Conservation (phyloP, 306 rosid species). For the Canavalia ensiformis region DNA sequence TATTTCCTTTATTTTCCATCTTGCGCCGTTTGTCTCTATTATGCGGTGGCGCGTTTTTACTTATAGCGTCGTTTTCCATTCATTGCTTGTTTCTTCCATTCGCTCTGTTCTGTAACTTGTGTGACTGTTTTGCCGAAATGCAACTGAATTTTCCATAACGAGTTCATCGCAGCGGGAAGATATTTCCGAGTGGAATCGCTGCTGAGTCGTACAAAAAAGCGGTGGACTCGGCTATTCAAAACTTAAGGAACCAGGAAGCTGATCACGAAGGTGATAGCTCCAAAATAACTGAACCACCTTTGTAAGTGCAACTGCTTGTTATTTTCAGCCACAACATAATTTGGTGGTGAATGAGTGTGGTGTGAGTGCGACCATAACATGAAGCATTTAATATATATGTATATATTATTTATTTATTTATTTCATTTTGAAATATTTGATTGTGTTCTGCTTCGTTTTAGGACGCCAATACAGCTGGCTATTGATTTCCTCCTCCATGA, state of each 20-base stretch:
- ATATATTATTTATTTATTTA: not conserved
- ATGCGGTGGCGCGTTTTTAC: not conserved
- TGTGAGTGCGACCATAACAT: not conserved
- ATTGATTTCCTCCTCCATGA: constrained; percentile 92
- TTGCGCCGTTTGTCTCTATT: not conserved
- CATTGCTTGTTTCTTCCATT: not conserved
- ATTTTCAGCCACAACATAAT: constrained; percentile 46
- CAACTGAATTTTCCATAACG: not conserved
- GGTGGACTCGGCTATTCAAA: constrained; percentile 86
- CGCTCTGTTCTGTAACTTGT: not conserved
- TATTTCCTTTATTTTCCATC: not conserved
- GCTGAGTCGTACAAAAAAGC: constrained; percentile 88
- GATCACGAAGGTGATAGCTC: constrained; percentile 16
- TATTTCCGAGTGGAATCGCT: constrained; percentile 86
- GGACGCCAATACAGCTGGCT: constrained; percentile 80
- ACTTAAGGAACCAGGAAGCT: constrained; percentile 65
- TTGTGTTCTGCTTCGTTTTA: constrained; percentile 38
- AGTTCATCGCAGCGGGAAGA: constrained; percentile 68
- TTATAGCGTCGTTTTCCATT: not conserved
- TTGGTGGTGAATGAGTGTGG: constrained; percentile 15
- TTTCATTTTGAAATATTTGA: not conserved
- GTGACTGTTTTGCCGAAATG: not conserved
- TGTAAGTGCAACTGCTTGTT: constrained; percentile 56
- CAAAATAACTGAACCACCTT: constrained; percentile 58
- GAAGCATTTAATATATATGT: not conserved